phyloP scores from a whole-genome alignment of 805 yeast species.

The Pichia deserticola region DNA sequence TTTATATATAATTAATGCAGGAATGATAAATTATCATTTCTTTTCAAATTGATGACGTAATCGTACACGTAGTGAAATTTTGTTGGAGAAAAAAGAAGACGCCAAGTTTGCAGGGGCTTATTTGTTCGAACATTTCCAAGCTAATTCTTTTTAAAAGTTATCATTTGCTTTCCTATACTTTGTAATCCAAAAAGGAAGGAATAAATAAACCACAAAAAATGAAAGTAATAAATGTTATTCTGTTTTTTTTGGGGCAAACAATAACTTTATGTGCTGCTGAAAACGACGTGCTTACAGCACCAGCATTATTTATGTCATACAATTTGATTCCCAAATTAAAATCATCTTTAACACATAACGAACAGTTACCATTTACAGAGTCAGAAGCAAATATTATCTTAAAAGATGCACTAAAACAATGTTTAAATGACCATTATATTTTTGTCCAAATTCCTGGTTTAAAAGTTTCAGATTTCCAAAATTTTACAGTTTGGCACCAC shows the following conservation, averaged over 20 bases:
- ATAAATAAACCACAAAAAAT: background rate
- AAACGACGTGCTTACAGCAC: constrained; percentile 8
- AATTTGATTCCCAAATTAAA: constrained; percentile 24
- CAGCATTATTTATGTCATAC: constrained; percentile 24
- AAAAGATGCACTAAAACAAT: constrained; percentile 25
- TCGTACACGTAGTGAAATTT: no score
- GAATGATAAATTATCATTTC: no score
- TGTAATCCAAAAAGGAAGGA: background rate
- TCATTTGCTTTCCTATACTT: no score
- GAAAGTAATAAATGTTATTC: background rate
- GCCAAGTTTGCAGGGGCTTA: no score
- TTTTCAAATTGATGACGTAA: no score
- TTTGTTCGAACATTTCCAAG: no score
- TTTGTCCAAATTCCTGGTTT: constrained; percentile 50
- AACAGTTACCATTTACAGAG: constrained; percentile 24
- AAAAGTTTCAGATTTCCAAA: constrained; percentile 36
- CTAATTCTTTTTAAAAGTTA: no score
- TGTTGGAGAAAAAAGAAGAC: no score
- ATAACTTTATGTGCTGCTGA: background rate
- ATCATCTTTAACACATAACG: constrained; percentile 23
- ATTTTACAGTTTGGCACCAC: constrained; percentile 37
- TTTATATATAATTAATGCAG: no score
- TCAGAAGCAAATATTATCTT: constrained; percentile 19
- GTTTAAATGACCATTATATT: constrained; percentile 51
- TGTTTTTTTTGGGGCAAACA: background rate